phyloP scores from a whole-genome alignment of 2,329 filamentous ascomycete species.

The Sclerotinia nivalis region DNA sequence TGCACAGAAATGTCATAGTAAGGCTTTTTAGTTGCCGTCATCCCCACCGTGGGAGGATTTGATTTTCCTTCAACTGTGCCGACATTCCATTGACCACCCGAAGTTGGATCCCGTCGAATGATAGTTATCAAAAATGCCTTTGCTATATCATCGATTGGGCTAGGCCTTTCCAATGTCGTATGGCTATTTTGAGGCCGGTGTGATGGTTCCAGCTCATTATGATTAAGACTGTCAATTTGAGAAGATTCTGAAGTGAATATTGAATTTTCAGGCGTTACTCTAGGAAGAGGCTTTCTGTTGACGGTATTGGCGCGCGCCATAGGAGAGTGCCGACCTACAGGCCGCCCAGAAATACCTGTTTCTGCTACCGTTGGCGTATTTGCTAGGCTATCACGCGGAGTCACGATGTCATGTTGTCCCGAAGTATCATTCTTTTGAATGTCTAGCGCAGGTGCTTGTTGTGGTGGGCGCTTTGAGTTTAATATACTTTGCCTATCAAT shows the following conservation, averaged over 20 bases:
- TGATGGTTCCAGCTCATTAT: not conserved
- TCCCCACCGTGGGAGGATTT: slow-evolving; percentile 16
- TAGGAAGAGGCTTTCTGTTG: slow-evolving; percentile 29
- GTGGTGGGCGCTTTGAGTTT: slow-evolving; percentile 9
- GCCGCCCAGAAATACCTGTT: slow-evolving; percentile 31
- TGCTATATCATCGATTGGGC: not conserved
- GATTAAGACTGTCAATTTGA: not conserved
- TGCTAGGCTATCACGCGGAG: slow-evolving; percentile 10
- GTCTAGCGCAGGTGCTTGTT: slow-evolving; percentile 13
- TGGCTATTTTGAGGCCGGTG: slow-evolving; percentile 17
- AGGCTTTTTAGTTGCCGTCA: slow-evolving; percentile 44
- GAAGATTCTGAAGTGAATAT: slow-evolving; percentile 1
- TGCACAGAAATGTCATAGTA: slow-evolving; percentile 40
- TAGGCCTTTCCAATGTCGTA: slow-evolving; percentile 21
- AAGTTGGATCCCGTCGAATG: slow-evolving; percentile 71
- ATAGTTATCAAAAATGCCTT: slow-evolving; percentile 48
- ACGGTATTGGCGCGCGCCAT: slow-evolving; percentile 23
- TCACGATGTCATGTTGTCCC: not conserved
- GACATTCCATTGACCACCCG: slow-evolving; percentile 74
- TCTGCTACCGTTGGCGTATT: slow-evolving; percentile 20
- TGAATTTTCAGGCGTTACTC: slow-evolving; percentile 22
- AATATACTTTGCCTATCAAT: slow-evolving; percentile 20
- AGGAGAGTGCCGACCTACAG: slow-evolving; percentile 23
- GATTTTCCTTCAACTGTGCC: slow-evolving; percentile 55
- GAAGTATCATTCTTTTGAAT: slow-evolving; percentile 12